Evolutionary conservation across 2,329 filamentous ascomycete species (phyloP), one percentile per base, ranked within the genome.

Genomic region (Blastomyces gilchristii): DNA sequence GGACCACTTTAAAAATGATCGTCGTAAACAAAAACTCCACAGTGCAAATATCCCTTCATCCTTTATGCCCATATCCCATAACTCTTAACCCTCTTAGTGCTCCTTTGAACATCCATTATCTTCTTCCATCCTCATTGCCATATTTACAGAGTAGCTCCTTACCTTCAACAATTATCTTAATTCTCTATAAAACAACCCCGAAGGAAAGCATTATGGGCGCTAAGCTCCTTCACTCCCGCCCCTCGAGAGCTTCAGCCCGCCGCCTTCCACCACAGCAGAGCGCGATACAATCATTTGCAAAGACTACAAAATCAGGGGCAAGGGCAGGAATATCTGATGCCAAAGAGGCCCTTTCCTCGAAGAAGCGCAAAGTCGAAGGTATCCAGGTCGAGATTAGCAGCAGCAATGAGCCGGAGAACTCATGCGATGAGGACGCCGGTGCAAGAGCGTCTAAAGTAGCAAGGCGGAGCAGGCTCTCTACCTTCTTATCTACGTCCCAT

Each of bases 211-310:
- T 25, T 37, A 63, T 63, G 62, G 63, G 57, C 53, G 43, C 47
- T 41, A 63, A 54, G 59, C 41, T 62, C 54, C 56, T 57, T 43
- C 59, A 34, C 71, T 70, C 69, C 68, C 72, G 71, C 67, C 66
- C 70, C 18, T 45, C 61, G 62, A 66, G 73, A 50, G 41, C 57
- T 66, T 67, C 62, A 63, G 66, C 67, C 65, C 65, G 68, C 68
- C 64, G 68, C 71, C 71, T 74, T 68, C 70, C 72, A 58, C 68
- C 69, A 62, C 58, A 47, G 28, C 75, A 76, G 65, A 67, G 68
- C 73, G 80, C 73, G 69, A 77, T 81, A 57, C 74, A 76, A 66
- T 71, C 70, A 63, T 81, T 80, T 66, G 72, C 77, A 63, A 76
- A 73, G 67, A 70, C 79, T 63, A 76, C 75, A 56, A 80, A 81